Evolutionary conservation across 169 alveolate species (phyloP).

Genomic region (Cryptosporidium muris): DNA sequence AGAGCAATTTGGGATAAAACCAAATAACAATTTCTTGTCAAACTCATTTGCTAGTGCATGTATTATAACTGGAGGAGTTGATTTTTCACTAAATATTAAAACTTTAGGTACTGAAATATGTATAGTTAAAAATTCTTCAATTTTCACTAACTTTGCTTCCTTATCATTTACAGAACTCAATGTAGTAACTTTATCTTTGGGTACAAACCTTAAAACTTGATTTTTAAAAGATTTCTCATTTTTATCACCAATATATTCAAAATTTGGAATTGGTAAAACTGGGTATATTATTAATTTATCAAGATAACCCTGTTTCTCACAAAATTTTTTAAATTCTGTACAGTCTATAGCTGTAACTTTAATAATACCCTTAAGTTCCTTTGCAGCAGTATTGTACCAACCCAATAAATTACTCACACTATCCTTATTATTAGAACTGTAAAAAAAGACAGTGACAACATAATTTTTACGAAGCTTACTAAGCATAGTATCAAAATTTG

Average conservation of each 20-base stretch:
- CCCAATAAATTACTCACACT: conserved; percentile 73
- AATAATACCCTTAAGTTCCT: conserved; percentile 85
- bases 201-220: conserved; percentile 76
- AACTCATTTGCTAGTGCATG: conserved; percentile 81
- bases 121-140: conserved; percentile 79
- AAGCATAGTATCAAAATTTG: conserved; percentile 76
- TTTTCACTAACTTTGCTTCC: conserved; percentile 76
- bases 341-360: conserved; percentile 85
- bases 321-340: conserved; percentile 75
- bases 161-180: conserved; percentile 12
- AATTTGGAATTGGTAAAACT: conserved; percentile 82
- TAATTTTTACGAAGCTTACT: conserved; percentile 77
- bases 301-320: conserved; percentile 78
- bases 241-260: conserved; percentile 77
- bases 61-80: conserved; percentile 79
- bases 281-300: conserved; percentile 84
- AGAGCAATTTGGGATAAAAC: conserved; percentile 79
- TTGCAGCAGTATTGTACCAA: conserved; percentile 80
- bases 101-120: conserved; percentile 86
- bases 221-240: conserved; percentile 72
- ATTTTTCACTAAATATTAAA: conserved; percentile 81
- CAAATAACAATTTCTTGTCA: conserved; percentile 82
- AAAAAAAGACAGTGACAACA: conserved; percentile 82
- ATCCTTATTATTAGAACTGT: conserved; percentile 74
- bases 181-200: conserved; percentile 73